These are phyloP conservation scores for Lumnitzera racemosa DNA, from an alignment of 345 rosid species.

Conservation along the genomic window DNA sequence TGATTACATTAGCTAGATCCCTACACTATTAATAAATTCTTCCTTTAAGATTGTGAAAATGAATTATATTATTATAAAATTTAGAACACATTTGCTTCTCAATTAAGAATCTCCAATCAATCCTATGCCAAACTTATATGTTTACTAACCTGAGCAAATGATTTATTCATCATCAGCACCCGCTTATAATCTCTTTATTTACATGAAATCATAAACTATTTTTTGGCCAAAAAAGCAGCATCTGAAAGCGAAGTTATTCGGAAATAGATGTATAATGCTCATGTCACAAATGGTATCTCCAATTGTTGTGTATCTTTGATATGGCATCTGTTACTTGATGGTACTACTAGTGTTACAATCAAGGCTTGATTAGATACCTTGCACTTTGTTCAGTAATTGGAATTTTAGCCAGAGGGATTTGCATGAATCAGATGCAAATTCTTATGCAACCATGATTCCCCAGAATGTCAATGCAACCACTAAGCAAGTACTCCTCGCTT, in stretches of 20 bases:
- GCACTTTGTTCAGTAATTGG: neutral
- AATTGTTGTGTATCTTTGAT: no score
- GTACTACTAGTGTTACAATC: no score
- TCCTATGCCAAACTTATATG: no score
- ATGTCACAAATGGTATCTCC: no score
- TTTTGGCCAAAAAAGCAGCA: neutral
- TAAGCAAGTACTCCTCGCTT: neutral
- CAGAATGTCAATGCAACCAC: constrained; percentile 1
- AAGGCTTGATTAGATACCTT: no score
- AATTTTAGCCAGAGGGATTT: neutral
- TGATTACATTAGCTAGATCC: no score
- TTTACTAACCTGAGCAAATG: constrained; percentile 5
- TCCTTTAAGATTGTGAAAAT: no score
- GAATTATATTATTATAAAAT: no score
- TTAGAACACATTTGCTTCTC: no score
- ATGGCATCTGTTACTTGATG: no score
- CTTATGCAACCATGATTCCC: neutral
- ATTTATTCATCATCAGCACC: constrained; percentile 9
- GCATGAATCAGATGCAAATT: constrained; percentile 8
- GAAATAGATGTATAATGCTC: neutral
- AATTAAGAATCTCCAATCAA: no score
- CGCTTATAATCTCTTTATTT: constrained; percentile 2
- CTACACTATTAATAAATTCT: no score
- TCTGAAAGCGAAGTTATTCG: neutral
- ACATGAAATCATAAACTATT: neutral